Evolutionary conservation across 2,329 filamentous ascomycete species (phyloP).

Genomic region (Aureobasidium sp.): DNA sequence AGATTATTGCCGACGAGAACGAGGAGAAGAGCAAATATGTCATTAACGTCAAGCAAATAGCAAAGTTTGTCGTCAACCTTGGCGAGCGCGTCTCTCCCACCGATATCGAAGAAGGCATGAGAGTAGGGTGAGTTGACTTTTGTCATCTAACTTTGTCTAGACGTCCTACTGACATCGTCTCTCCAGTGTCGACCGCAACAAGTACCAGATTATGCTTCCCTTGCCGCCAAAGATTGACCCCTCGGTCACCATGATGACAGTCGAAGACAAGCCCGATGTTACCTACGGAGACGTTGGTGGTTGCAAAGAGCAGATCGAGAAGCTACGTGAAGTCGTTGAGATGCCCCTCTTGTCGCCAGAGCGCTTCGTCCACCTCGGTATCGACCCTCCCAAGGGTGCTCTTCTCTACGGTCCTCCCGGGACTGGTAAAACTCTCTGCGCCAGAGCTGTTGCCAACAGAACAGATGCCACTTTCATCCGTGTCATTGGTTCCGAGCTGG

Average conservation of each 20-base stretch:
- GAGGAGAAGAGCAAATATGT: slow-evolving; percentile 99
- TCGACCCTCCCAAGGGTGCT: slow-evolving; percentile 95
- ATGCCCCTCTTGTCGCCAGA: slow-evolving; percentile 96
- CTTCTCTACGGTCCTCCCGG: slow-evolving; percentile 93
- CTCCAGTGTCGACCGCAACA: slow-evolving; percentile 79
- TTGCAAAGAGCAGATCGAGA: slow-evolving; percentile 99
- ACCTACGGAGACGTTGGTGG: slow-evolving; percentile 98
- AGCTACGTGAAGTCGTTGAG: slow-evolving; percentile 95
- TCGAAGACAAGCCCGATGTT: slow-evolving; percentile 98
- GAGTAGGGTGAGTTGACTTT: slow-evolving; percentile 60
- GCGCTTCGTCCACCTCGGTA: slow-evolving; percentile 96
- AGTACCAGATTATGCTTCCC: slow-evolving; percentile 97
- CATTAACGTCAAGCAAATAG: slow-evolving; percentile 99
- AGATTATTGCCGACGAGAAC: slow-evolving; percentile 96
- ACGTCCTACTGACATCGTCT: neutral
- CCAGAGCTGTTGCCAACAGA: slow-evolving; percentile 91
- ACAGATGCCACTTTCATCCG: slow-evolving; percentile 98
- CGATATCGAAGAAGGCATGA: slow-evolving; percentile 99
- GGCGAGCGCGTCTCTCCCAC: slow-evolving; percentile 95
- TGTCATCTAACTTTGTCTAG: neutral
- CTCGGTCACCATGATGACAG: slow-evolving; percentile 99
- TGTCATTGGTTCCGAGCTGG: slow-evolving; percentile 94
- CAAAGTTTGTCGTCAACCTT: slow-evolving; percentile 97
- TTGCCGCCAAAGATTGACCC: slow-evolving; percentile 98
- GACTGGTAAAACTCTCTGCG: slow-evolving; percentile 98